Conservation (phyloP, 2,329 filamentous ascomycete species). For the Fusarium palustre region DNA sequence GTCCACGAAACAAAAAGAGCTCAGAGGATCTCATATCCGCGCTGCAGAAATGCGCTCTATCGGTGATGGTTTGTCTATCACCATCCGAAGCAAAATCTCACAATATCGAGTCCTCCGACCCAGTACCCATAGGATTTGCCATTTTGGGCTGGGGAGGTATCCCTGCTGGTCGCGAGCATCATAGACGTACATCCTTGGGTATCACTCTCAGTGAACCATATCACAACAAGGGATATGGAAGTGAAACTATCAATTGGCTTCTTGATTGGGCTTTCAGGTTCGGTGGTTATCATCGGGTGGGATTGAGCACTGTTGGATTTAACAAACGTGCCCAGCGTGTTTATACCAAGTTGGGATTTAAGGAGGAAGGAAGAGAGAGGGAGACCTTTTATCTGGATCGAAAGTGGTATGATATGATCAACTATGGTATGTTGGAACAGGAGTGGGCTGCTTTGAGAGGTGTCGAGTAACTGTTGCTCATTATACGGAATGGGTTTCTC, state of each 20-base stretch:
- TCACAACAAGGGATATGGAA: constrained; percentile 58
- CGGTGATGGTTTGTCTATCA: not conserved
- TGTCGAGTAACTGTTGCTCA: not conserved
- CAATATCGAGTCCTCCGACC: not conserved
- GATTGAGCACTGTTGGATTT: constrained; percentile 55
- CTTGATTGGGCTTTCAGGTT: constrained; percentile 60
- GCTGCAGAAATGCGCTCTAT: not conserved
- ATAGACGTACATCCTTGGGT: not conserved
- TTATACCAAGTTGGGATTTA: constrained; percentile 60
- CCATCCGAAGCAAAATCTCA: not conserved
- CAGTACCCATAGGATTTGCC: not conserved
- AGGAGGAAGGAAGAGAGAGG: constrained; percentile 56
- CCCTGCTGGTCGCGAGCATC: not conserved
- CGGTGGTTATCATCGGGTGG: constrained; percentile 60
- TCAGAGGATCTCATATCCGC: not conserved
- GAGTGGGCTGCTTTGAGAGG: constrained; percentile 51
- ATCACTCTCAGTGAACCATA: constrained; percentile 33
- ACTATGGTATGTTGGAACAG: constrained; percentile 53
- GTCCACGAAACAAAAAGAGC: not conserved
- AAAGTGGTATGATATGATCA: constrained; percentile 53
- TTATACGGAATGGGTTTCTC: too few species aligned
- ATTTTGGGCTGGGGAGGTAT: not conserved
- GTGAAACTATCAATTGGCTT: constrained; percentile 60
- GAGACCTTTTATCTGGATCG: constrained; percentile 58
- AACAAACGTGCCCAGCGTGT: constrained; percentile 57